Base-by-base conservation (phyloP, 2,329 filamentous ascomycete genomes). In the Pseudogymnoascus sp. region DNA sequence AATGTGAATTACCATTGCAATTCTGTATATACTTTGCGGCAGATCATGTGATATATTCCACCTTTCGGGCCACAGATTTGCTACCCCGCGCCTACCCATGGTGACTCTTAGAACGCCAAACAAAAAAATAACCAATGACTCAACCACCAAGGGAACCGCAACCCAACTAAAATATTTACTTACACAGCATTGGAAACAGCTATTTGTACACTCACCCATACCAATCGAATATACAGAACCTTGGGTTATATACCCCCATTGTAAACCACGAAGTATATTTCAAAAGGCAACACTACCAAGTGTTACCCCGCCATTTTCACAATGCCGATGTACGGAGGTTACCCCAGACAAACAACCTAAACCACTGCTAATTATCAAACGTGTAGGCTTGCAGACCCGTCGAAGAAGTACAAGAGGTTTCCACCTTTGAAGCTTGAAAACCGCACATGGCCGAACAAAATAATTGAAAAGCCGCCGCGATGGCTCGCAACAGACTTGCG, bases 401-500 rank as follows among this genome's bases (percentile, higher is more conserved):
- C 83, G 69, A 88, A 81, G 70, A 93, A 93, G 76, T 93, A 93
- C 81, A 86, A 83, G 75, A 78, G 79, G 61, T 92, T 91, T 74
- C 80, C 81, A 69, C 85, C 86, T 64, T 71, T 89, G 62, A 76
- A 80, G 65, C 75, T 82, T 45, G 77, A 78, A n/a, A 77, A 81
- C 68, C 76, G 80, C 66, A 77, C 80, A 71, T 74, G 72, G 72
- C 72, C 72, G 6, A 67, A 66, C n/a, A 74, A 73, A 61, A 73
- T 70, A 25, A 89, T 97, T 71, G 85, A 90, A 71, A 95, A 93
- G 78, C 84, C 93, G 59, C 93, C 92, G 37, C 83, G 93, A 71
- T 97, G 93, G 93, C 85, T 97, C 73, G 89, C 90, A 49, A 96
- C 91, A 41, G 90, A 95, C 75, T 79, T 96, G 70, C 83, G 93